Conservation (phyloP, 2,329 filamentous ascomycete species). For the Ophiobolus disseminans region DNA sequence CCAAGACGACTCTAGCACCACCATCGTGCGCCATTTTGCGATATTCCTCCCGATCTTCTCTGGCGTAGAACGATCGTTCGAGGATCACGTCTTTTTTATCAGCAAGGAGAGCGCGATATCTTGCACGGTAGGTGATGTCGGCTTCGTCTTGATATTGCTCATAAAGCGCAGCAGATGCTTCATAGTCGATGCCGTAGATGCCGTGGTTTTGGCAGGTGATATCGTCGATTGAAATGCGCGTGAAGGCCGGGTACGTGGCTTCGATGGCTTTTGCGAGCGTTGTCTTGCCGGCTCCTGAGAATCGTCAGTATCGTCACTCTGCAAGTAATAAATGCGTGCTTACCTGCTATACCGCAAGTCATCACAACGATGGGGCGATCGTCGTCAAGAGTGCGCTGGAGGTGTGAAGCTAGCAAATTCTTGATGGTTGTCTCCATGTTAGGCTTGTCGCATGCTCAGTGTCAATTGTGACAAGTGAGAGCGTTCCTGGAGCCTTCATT, state of each 20-base stretch:
- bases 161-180: slow-evolving; percentile 7
- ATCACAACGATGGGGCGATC: slow-evolving; percentile 5
- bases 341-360: slow-evolving; percentile 19
- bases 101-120: slow-evolving; percentile 4
- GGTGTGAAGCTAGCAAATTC: background rate
- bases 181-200: slow-evolving; percentile 18
- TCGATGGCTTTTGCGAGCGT: slow-evolving; percentile 12
- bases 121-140: slow-evolving; percentile 4
- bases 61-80: slow-evolving; percentile 19
- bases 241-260: slow-evolving; percentile 5
- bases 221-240: slow-evolving; percentile 13
- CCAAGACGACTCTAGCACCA: slow-evolving; percentile 13
- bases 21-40: slow-evolving; percentile 6
- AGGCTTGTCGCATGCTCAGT: no score
- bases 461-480: no score
- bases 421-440: background rate
- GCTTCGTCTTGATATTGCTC: slow-evolving; percentile 11
- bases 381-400: slow-evolving; percentile 1
- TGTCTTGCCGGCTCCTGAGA: slow-evolving; percentile 15
- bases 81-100: slow-evolving; percentile 10
- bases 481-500: no score
- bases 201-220: slow-evolving; percentile 13
- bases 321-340: background rate
- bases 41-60: slow-evolving; percentile 14
- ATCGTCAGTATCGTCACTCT: background rate